These are phyloP conservation scores for Auricularia sp. DNA, from an alignment of 768 basidiomycete genomes.

Conservation along the genomic window DNA sequence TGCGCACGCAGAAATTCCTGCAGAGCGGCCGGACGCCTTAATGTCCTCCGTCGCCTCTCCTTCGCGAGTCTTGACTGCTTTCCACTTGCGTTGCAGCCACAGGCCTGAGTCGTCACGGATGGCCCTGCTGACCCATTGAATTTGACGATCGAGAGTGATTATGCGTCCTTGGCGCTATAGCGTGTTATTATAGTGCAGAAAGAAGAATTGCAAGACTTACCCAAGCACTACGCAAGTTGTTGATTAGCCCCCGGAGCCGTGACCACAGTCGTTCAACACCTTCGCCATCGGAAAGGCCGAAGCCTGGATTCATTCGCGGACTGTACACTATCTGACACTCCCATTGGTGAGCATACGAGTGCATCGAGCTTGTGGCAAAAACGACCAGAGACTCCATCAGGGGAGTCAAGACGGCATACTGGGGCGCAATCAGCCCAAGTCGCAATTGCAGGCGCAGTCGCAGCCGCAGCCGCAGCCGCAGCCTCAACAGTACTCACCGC, in stretches of 20 bases:
- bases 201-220: neutral
- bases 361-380: neutral
- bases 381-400: neutral
- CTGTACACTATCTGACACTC: constrained; percentile 3
- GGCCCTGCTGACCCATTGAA: neutral
- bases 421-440: neutral
- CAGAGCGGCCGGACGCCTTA: constrained; percentile 10
- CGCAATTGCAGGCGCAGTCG: no score
- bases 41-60: constrained; percentile 7
- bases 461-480: no score
- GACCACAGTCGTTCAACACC: constrained; percentile 26
- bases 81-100: constrained; percentile 22
- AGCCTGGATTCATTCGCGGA: constrained; percentile 13
- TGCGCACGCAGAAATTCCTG: constrained; percentile 18
- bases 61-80: constrained; percentile 11
- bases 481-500: neutral
- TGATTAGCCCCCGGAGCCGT: neutral
- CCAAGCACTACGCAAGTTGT: neutral
- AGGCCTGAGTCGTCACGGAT: constrained; percentile 21
- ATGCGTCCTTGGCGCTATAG: neutral
- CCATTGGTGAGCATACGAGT: constrained; percentile 4
- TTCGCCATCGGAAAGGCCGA: constrained; percentile 28
- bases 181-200: neutral
- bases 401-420: neutral
- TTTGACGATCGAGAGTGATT: no score